These are phyloP conservation scores for Trichosporon sp. DNA, from an alignment of 1,284 basidiomycete species.

Conservation along the genomic window DNA sequence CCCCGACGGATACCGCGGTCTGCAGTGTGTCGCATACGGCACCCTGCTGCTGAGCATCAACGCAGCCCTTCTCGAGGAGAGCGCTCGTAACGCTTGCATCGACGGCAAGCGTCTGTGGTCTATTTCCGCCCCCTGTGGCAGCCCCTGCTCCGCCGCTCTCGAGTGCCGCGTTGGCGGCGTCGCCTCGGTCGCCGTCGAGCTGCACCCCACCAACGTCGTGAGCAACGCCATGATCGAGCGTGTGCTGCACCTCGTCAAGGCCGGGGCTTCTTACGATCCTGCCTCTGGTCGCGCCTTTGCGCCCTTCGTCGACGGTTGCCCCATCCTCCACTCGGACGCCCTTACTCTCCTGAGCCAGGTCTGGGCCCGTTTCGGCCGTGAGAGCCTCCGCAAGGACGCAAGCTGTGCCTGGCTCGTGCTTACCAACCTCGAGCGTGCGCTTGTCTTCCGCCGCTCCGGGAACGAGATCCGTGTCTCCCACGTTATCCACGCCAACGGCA, in stretches of 20 bases:
- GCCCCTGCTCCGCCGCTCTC: not conserved
- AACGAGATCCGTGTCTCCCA: slow-evolving; percentile 15
- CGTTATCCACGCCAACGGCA: slow-evolving; percentile 9
- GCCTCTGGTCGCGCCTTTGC: slow-evolving; percentile 13
- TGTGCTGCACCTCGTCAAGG: slow-evolving; percentile 9
- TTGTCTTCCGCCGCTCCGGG: slow-evolving; percentile 16
- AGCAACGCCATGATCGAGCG: slow-evolving; percentile 16
- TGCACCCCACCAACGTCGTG: slow-evolving; percentile 18
- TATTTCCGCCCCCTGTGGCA: slow-evolving; percentile 6
- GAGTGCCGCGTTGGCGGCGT: slow-evolving; percentile 14
- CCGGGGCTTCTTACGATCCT: slow-evolving; percentile 6
- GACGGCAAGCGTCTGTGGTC: slow-evolving; percentile 14
- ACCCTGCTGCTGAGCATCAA: slow-evolving; percentile 15
- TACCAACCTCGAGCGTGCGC: slow-evolving; percentile 15
- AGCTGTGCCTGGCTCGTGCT: slow-evolving; percentile 13
- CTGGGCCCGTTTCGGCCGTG: slow-evolving; percentile 16
- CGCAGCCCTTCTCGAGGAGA: slow-evolving; percentile 15
- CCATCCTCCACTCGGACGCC: slow-evolving; percentile 15
- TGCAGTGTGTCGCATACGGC: slow-evolving; percentile 15
- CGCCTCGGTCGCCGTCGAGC: slow-evolving; percentile 13
- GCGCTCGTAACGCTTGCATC: slow-evolving; percentile 12
- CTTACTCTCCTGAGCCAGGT: slow-evolving; percentile 17
- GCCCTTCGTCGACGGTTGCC: slow-evolving; percentile 2
- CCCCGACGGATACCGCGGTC: slow-evolving; percentile 17
- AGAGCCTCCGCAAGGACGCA: slow-evolving; percentile 6